These are phyloP conservation scores for Fusarium nematophilum DNA, from an alignment of 2,329 filamentous ascomycete genomes.

Conservation along the genomic window DNA sequence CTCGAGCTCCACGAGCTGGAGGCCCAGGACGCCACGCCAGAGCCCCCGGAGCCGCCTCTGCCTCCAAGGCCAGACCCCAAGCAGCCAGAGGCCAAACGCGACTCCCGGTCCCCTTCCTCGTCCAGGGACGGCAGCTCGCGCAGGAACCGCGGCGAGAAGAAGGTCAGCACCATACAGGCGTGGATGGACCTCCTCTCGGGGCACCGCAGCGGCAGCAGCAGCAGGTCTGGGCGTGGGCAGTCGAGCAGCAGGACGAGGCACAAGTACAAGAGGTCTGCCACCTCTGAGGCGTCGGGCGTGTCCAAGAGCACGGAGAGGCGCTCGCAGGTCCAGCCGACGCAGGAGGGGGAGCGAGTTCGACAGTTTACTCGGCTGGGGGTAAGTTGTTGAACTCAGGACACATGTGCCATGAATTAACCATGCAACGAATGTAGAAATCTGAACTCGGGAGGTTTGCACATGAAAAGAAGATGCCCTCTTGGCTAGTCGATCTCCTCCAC, in stretches of 20 bases:
- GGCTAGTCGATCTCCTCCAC: conserved; percentile 72
- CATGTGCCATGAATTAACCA: too few relatives aligned
- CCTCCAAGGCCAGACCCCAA: conserved; percentile 9
- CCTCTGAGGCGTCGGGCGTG: conserved; percentile 23
- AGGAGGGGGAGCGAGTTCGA: conserved; percentile 15
- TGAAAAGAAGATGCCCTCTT: conserved; percentile 79
- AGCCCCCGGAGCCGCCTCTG: conserved; percentile 20
- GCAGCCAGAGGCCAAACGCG: neutral
- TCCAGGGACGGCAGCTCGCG: conserved; percentile 13
- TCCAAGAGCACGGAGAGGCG: conserved; percentile 7
- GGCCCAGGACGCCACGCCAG: conserved; percentile 27
- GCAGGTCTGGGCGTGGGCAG: conserved; percentile 10
- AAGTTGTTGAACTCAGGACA: neutral
- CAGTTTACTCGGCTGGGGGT: conserved; percentile 37
- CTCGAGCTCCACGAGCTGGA: conserved; percentile 44
- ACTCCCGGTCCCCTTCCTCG: conserved; percentile 9
- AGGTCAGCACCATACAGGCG: conserved; percentile 31
- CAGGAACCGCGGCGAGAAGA: conserved; percentile 29
- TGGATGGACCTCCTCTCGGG: conserved; percentile 40
- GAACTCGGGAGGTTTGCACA: conserved; percentile 79
- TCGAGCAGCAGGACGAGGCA: conserved; percentile 37
- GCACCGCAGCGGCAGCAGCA: neutral
- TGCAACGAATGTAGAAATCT: conserved; percentile 54
- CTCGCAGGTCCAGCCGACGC: conserved; percentile 6
- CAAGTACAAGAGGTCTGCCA: conserved; percentile 34